A percentile compares a stretch with the other conserved stretches of the same genome.
phyloP scores from a whole-genome alignment of 768 basidiomycete genomes.

The Hygrophoropsis aurantiaca region DNA sequence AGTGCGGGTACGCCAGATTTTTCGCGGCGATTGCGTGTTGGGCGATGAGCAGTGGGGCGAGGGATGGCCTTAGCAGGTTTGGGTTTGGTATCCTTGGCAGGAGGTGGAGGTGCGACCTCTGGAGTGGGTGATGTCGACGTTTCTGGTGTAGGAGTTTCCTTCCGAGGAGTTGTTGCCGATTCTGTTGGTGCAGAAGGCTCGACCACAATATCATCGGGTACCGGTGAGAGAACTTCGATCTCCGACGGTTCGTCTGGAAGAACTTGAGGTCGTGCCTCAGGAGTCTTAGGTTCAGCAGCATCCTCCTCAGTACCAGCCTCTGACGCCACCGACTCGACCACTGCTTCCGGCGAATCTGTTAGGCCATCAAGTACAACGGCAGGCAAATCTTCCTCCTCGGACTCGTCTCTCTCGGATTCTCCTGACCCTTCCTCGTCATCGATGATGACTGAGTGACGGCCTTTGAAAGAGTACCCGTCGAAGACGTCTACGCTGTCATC shows the following conservation, averaged over 20 bases:
- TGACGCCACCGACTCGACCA: conserved; percentile 30
- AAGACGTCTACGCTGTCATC: conserved; percentile 76
- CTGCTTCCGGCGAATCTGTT: conserved; percentile 23
- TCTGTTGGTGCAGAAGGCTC: conserved; percentile 17
- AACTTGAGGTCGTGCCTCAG: conserved; percentile 56
- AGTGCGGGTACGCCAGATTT: conserved; percentile 82
- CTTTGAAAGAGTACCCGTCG: conserved; percentile 94
- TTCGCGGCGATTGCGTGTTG: conserved; percentile 57
- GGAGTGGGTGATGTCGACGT: conserved; percentile 10
- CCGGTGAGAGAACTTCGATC: conserved; percentile 10
- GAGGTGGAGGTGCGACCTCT: conserved; percentile 26
- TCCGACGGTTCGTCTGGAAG: conserved; percentile 28
- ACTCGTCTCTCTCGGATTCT: conserved; percentile 33
- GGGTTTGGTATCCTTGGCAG: conserved; percentile 32
- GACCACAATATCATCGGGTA: conserved; percentile 8
- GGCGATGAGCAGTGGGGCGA: conserved; percentile 21
- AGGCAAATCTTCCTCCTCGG: conserved; percentile 38
- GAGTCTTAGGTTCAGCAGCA: conserved; percentile 65
- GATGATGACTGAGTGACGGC: conserved; percentile 74
- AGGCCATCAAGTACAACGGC: conserved; percentile 17
- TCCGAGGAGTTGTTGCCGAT: conserved; percentile 11
- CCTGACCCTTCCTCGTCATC: conserved; percentile 60
- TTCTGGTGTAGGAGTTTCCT: conserved; percentile 8
- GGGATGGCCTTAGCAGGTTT: too few relatives aligned
- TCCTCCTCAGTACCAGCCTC: conserved; percentile 37